Base-by-base conservation (phyloP, 257 asterid genomes). In the Solanum gandarillasii region DNA sequence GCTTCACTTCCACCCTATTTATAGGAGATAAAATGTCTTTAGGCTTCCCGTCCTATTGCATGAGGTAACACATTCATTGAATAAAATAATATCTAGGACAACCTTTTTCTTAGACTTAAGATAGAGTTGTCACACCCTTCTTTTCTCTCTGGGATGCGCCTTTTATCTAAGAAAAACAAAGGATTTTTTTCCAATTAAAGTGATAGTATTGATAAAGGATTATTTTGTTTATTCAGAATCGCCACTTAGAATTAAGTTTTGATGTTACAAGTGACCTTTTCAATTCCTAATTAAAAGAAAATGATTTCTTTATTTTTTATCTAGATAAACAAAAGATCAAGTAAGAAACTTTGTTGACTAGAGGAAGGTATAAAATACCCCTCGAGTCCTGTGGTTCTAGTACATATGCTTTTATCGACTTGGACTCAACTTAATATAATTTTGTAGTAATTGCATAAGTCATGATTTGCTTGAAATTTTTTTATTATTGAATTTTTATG, bases 101-200 rank as follows among this genome's bases (percentile, higher is more conserved):
- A 73, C 91, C n/a, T 89, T 16, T 60, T 86, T 52, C 84, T 87
- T 82, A 52, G 38, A 83, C 76, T 36, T 89, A 39, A 83, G 70
- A 52, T 16, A 89, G n/a, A 21, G 68, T 20, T 58, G 68, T 58
- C 27, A 8, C 68, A 3, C 68, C 68, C 27, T 21, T 58, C 25
- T 58, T 58, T 8, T 8, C 27, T 21, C n/a, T 21, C 23, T 7
- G 5, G 12, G 5, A 9, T 58, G 68, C 68, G 11, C 25, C 12
- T 58, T 58, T 58, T 52, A 58, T 58, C 5, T 21, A 8, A 20
- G 27, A 21, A 21, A 58, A 20, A 58, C 25, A 58, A 58, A 21
- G 2, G 27, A 7, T 8, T 58, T 58, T 20, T 48, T 48, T 2
- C 2, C 5, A 58, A 58, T 58, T 58, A 20, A 20, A 58, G 68